phyloP scores from a whole-genome alignment of 768 basidiomycete species.

The Mycena albidolilacea region DNA sequence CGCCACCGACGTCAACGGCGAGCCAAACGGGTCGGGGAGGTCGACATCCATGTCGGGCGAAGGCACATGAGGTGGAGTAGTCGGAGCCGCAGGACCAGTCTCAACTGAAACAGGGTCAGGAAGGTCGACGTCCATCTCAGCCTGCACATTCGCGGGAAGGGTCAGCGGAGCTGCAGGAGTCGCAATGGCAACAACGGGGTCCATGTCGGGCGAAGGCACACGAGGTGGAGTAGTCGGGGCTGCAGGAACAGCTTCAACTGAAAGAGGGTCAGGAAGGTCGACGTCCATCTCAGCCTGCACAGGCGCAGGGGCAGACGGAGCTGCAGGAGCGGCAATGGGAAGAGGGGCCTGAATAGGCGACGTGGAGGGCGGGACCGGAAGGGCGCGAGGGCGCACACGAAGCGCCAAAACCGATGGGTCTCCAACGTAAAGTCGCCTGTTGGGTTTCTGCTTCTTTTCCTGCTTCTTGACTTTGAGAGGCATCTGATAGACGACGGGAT shows the following conservation, averaged over 20 bases:
- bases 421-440: constrained; percentile 18
- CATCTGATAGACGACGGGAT: constrained; percentile 15
- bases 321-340: not conserved
- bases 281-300: no score
- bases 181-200: no score
- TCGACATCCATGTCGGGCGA: not conserved
- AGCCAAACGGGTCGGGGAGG: not conserved
- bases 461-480: not conserved
- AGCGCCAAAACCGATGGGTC: constrained; percentile 12
- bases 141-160: not conserved
- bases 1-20: constrained; percentile 6
- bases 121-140: not conserved
- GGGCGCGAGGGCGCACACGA: constrained; percentile 5
- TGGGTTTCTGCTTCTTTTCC: not conserved
- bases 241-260: not conserved
- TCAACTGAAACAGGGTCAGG: not conserved
- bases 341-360: not conserved
- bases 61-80: not conserved
- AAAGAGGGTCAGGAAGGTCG: no score
- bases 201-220: no score
- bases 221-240: not conserved
- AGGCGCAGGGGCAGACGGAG: no score
- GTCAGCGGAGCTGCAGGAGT: not conserved
- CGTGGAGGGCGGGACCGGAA: not conserved
- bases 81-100: not conserved